phyloP scores from a whole-genome alignment of 192 early-diverging fungal genomes.

The Linnemannia schmuckeri region DNA sequence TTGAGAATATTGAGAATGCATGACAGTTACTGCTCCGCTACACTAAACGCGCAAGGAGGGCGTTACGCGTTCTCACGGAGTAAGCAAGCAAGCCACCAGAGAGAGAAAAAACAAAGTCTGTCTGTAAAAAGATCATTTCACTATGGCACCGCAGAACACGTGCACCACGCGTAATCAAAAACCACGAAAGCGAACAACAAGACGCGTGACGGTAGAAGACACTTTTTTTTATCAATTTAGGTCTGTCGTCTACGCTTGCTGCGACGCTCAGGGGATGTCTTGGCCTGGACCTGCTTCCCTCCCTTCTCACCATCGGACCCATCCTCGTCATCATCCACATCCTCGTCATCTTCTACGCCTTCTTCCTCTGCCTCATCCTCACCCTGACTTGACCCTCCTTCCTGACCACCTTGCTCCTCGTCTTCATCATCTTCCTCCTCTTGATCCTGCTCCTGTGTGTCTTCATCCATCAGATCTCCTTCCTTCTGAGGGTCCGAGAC shows the following conservation, averaged over 20 bases:
- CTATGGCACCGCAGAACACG: neutral
- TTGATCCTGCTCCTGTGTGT: slow-evolving; percentile 14
- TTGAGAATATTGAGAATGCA: too few relatives aligned
- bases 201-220: neutral
- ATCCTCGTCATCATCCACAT: neutral
- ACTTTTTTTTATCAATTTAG: neutral
- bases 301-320: neutral
- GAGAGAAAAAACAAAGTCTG: neutral
- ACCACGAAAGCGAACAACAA: neutral
- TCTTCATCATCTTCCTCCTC: slow-evolving; percentile 29
- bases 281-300: neutral
- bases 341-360: neutral
- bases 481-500: slow-evolving; percentile 57
- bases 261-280: neutral
- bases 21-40: too few relatives aligned
- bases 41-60: neutral
- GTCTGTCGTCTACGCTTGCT: slow-evolving; percentile 10
- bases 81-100: neutral
- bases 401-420: slow-evolving; percentile 14
- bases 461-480: slow-evolving; percentile 54
- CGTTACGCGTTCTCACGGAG: neutral
- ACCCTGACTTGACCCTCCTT: slow-evolving; percentile 11
- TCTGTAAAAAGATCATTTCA: neutral
- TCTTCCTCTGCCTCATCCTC: slow-evolving; percentile 18
- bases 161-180: neutral